phyloP scores from a whole-genome alignment of 352 stramenopile species.

The Phytophthora fragariae region DNA sequence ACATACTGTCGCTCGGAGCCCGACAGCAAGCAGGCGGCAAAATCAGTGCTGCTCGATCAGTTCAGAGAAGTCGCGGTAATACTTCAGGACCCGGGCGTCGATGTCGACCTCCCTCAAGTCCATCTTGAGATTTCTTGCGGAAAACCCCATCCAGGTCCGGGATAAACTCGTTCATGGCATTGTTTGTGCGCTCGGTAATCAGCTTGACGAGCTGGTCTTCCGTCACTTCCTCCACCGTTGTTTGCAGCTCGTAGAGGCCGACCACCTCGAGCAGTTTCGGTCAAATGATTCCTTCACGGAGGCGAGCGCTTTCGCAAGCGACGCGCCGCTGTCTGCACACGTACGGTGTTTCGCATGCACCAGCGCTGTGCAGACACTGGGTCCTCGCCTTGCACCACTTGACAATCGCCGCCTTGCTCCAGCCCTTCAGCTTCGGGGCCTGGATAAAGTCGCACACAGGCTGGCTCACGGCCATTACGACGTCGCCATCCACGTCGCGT shows the following conservation, averaged over 20 bases:
- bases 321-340: constrained; percentile 21
- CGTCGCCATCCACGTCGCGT: too few species aligned
- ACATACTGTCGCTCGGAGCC: background rate
- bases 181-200: background rate
- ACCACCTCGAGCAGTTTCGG: constrained; percentile 9
- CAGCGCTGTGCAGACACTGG: too few species aligned
- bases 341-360: too few species aligned
- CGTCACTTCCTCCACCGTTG: too few species aligned
- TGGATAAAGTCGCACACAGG: too few species aligned
- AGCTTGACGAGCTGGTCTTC: too few species aligned
- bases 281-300: constrained; percentile 22
- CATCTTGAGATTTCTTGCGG: constrained; percentile 16
- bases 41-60: background rate
- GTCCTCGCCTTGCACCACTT: too few species aligned
- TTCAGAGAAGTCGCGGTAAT: constrained; percentile 12
- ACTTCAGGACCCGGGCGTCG: constrained; percentile 16
- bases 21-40: background rate
- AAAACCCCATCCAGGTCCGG: constrained; percentile 19
- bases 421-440: too few species aligned
- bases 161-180: constrained; percentile 18
- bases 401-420: too few species aligned
- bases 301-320: constrained; percentile 5
- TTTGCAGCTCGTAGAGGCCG: too few species aligned
- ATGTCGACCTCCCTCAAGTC: constrained; percentile 14
- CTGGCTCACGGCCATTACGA: too few species aligned